These are phyloP conservation scores for Oxyria digyna DNA, from an alignment of 148 eudicot genomes.

Conservation along the genomic window DNA sequence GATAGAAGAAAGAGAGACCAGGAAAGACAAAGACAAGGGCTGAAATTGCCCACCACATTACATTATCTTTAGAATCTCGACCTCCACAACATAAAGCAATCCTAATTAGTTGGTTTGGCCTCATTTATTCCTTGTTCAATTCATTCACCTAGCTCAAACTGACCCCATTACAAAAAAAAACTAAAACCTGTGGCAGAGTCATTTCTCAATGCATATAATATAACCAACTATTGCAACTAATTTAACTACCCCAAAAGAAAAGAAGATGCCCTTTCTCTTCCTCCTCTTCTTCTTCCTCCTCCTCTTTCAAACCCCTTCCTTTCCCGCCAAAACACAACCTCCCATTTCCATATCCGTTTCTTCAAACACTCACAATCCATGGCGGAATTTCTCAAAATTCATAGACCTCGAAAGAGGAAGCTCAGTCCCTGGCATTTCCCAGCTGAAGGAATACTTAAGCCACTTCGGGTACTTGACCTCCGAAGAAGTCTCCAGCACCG, in stretches of 20 bases:
- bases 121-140: neutral
- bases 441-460: conserved; percentile 57
- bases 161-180: neutral
- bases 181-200: neutral
- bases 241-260: neutral
- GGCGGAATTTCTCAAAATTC: conserved; percentile 41
- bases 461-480: conserved; percentile 59
- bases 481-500: conserved; percentile 10
- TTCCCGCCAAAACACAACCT: conserved; percentile 5
- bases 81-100: neutral
- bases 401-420: conserved; percentile 45
- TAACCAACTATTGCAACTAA: neutral
- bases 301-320: conserved; percentile 5
- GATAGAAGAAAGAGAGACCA: neutral
- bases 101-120: no score
- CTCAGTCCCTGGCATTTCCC: conserved; percentile 38
- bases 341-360: conserved; percentile 22
- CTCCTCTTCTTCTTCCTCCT: conserved; percentile 12
- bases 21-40: neutral
- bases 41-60: neutral
- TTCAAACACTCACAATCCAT: conserved; percentile 23
- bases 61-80: neutral
- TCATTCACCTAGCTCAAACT: neutral
- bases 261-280: conserved; percentile 28
- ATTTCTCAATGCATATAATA: neutral